These are phyloP conservation scores for Combretum micranthum DNA, from an alignment of 345 rosid genomes.

Conservation along the genomic window DNA sequence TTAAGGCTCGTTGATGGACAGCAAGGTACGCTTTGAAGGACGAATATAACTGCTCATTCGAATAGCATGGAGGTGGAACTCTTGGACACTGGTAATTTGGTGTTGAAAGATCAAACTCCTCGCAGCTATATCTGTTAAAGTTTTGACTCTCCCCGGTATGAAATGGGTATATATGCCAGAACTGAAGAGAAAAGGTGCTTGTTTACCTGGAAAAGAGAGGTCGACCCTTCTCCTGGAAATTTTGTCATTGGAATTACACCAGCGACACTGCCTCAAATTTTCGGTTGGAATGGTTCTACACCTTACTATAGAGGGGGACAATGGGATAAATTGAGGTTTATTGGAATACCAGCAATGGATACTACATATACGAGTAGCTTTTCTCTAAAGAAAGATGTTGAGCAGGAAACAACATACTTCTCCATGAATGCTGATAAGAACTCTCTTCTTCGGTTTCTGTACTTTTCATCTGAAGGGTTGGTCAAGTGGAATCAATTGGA, in stretches of 20 bases:
- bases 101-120: constrained; percentile 6
- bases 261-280: too few relatives aligned
- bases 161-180: too few relatives aligned
- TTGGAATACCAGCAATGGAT: neutral
- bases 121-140: constrained; percentile 19
- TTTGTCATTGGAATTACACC: constrained; percentile 13
- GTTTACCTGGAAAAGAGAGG: constrained; percentile 21
- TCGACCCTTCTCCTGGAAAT: constrained; percentile 25
- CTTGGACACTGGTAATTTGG: constrained; percentile 25
- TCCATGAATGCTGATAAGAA: neutral
- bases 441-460: neutral
- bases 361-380: neutral
- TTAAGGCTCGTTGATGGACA: constrained; percentile 16
- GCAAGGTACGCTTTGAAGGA: constrained; percentile 18
- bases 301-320: constrained; percentile 12
- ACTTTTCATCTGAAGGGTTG: constrained; percentile 15
- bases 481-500: constrained; percentile 8
- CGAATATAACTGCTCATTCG: constrained; percentile 1
- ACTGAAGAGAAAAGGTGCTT: too few relatives aligned
- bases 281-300: constrained; percentile 9
- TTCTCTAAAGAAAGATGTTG: constrained; percentile 3
- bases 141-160: too few relatives aligned
- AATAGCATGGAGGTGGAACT: constrained; percentile 13
- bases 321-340: constrained; percentile 9
- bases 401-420: constrained; percentile 2